These are phyloP conservation scores for Ambrosiella xylebori DNA, from an alignment of 2,329 filamentous ascomycete genomes.

Conservation along the genomic window DNA sequence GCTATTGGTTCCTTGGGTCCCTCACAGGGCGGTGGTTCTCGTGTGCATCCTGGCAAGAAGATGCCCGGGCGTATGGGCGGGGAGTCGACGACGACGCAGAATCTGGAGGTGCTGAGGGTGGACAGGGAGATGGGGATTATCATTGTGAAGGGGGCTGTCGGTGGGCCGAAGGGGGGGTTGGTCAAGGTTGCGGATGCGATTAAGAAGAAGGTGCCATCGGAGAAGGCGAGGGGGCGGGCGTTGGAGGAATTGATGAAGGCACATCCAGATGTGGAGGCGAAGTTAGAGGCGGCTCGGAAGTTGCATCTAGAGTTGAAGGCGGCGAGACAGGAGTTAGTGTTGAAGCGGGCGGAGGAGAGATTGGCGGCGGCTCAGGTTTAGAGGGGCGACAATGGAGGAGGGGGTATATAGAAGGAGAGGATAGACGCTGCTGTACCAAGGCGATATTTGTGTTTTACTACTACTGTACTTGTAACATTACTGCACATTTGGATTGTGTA, in stretches of 20 bases:
- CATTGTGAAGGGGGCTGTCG: conserved; percentile 70
- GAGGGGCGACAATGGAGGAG: not conserved
- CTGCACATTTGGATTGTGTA: not conserved
- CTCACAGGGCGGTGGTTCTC: conserved; percentile 78
- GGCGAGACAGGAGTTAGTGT: conserved; percentile 21
- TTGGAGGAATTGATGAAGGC: conserved; percentile 20
- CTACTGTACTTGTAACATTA: conserved; percentile 12
- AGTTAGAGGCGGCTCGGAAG: conserved; percentile 31
- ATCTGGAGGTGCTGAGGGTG: conserved; percentile 73
- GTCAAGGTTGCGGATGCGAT: conserved; percentile 80
- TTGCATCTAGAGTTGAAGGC: conserved; percentile 38
- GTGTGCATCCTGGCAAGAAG: conserved; percentile 89
- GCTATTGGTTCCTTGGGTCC: conserved; percentile 80
- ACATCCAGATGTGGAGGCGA: conserved; percentile 28
- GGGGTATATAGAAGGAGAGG: not conserved
- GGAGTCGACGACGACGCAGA: conserved; percentile 76
- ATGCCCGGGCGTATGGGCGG: conserved; percentile 96
- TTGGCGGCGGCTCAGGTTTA: not conserved
- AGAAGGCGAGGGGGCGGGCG: conserved; percentile 20
- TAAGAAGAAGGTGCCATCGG: conserved; percentile 53
- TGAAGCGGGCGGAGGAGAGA: conserved; percentile 16
- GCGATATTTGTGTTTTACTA: conserved; percentile 1
- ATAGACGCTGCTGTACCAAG: not conserved
- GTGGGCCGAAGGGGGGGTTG: conserved; percentile 71
- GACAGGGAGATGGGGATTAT: conserved; percentile 77